These are phyloP conservation scores for Pugionium dolabratum DNA, from an alignment of 345 rosid genomes.

Conservation along the genomic window DNA sequence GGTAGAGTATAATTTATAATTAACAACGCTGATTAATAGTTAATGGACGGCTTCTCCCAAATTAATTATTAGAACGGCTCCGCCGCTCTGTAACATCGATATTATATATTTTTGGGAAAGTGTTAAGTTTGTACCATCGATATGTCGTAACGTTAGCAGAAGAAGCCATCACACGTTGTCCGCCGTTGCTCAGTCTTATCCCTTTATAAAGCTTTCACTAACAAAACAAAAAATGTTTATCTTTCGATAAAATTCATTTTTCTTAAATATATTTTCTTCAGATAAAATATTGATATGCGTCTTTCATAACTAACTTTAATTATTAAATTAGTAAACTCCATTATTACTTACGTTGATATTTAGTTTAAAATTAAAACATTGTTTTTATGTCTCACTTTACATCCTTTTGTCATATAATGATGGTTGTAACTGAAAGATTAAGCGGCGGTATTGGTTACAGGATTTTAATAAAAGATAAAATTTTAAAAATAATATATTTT, in stretches of 20 bases:
- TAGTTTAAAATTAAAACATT: background rate
- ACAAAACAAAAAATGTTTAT: too few species aligned
- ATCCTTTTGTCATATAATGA: constrained; percentile 10
- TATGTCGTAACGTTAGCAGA: background rate
- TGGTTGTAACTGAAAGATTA: constrained; percentile 21
- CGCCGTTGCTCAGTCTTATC: constrained; percentile 28
- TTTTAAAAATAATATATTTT: too few species aligned
- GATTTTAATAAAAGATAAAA: too few species aligned
- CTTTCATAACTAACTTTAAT: background rate
- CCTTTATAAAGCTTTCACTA: background rate
- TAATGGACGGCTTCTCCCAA: constrained; percentile 25
- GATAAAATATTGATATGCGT: background rate
- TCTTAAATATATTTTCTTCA: background rate
- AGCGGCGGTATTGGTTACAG: too few species aligned
- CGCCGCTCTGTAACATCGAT: background rate
- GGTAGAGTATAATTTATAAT: constrained; percentile 7
- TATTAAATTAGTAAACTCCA: background rate
- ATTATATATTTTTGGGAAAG: too few species aligned
- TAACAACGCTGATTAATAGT: constrained; percentile 9
- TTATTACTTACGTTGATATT: background rate
- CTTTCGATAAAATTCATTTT: constrained; percentile 8
- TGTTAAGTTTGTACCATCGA: too few species aligned
- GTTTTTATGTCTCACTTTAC: background rate
- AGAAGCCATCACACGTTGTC: constrained; percentile 36
- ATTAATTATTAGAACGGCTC: constrained; percentile 9